Evolutionary conservation across 495 filamentous ascomycete species (phyloP).

Genomic region (Penicillium diatomitis): DNA sequence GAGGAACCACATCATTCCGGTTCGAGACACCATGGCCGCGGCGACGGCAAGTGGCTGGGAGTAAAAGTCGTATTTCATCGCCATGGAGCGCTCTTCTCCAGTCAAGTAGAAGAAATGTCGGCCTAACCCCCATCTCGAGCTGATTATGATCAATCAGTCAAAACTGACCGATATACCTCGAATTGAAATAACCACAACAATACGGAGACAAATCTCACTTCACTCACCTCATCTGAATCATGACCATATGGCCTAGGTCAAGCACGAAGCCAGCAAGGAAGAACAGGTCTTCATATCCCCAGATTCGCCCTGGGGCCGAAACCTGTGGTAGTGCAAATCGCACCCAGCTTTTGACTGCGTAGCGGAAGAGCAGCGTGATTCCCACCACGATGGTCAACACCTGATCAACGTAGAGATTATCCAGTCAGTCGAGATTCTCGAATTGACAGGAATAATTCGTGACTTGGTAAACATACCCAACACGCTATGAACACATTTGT

Average conservation of each 20-base stretch:
- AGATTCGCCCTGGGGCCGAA: constrained; percentile 22
- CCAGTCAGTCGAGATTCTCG: background rate
- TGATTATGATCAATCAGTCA: constrained; percentile 3
- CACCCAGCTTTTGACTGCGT: constrained; percentile 26
- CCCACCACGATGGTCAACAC: constrained; percentile 23
- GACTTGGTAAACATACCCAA: constrained; percentile 15
- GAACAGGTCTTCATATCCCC: constrained; percentile 29
- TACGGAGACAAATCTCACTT: too few species aligned
- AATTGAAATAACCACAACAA: too few species aligned
- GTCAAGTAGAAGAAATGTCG: constrained; percentile 23
- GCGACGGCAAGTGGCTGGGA: constrained; percentile 33
- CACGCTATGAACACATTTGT: constrained; percentile 19
- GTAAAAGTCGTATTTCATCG: constrained; percentile 26
- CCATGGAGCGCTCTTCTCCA: constrained; percentile 7
- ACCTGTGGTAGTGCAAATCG: constrained; percentile 28
- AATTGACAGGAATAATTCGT: background rate
- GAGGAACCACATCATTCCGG: constrained; percentile 34
- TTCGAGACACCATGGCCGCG: constrained; percentile 35
- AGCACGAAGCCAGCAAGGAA: constrained; percentile 22
- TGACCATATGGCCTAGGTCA: constrained; percentile 24
- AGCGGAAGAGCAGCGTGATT: constrained; percentile 22
- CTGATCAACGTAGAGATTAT: constrained; percentile 1
- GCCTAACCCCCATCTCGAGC: constrained; percentile 25
- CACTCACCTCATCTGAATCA: constrained; percentile 23
- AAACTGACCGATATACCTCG: background rate